A percentile compares a stretch with the other conserved stretches of the same genome.
Conservation (phyloP, 768 basidiomycete species). For the Hypholoma sublateritium region DNA sequence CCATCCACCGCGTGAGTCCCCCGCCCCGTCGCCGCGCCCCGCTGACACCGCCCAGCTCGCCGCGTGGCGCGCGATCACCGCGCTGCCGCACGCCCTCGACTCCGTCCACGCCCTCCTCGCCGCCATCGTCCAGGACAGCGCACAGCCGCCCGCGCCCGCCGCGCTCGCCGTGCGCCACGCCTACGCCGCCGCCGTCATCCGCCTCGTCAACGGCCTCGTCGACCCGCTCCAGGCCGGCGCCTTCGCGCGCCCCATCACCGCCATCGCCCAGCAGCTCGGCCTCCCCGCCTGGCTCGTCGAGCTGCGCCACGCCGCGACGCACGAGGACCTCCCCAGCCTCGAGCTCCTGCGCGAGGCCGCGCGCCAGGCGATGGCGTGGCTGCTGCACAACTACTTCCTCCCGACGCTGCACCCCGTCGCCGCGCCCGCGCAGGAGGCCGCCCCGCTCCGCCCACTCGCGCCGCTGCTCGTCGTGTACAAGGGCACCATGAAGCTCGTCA, state of each 20-base stretch:
- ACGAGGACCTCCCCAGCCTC: constrained; percentile 89
- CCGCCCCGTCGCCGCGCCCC: neutral
- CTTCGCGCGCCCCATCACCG: constrained; percentile 88
- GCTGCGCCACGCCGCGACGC: constrained; percentile 91
- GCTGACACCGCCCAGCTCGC: constrained; percentile 50
- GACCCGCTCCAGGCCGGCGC: constrained; percentile 89
- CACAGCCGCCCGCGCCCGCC: constrained; percentile 25
- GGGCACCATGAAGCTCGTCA: constrained; percentile 54
- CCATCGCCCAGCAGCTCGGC: constrained; percentile 83
- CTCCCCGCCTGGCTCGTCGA: constrained; percentile 90
- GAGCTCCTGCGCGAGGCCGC: constrained; percentile 76
- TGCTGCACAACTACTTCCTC: constrained; percentile 81
- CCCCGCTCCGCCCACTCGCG: constrained; percentile 51
- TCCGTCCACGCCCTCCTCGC: constrained; percentile 64
- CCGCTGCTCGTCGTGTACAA: constrained; percentile 81
- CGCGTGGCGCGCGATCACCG: constrained; percentile 74
- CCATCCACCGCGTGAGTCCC: constrained; percentile 57
- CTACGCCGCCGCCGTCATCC: constrained; percentile 79
- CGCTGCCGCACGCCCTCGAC: constrained; percentile 82
- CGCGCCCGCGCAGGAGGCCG: constrained; percentile 26
- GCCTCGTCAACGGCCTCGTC: constrained; percentile 93
- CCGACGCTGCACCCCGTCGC: constrained; percentile 61
- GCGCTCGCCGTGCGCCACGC: constrained; percentile 65
- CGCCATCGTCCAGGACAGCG: constrained; percentile 57
- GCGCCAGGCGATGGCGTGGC: constrained; percentile 81